Evolutionary conservation across 139 green algal genomes (phyloP), one percentile per base, ranked within the genome.

Genomic region (Chlamydomonas sphaeroides): DNA sequence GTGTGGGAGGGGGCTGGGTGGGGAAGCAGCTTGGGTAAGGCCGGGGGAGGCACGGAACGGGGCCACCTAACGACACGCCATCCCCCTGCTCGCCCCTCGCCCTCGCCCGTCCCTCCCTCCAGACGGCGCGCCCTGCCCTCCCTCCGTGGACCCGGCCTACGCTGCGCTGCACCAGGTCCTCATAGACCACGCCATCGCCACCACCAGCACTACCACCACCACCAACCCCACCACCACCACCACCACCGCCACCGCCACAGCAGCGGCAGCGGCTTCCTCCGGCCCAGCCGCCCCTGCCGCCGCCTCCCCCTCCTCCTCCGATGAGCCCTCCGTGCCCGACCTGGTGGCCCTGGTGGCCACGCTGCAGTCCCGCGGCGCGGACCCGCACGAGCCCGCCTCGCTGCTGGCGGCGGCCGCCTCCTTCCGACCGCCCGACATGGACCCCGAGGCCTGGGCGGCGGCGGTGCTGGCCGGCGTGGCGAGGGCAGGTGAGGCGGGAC

Each of bases 301-400:
- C n/a, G n/a, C n/a, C n/a, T n/a, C n/a, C n/a, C n/a, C n/a, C n/a
- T n/a, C n/a, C n/a, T n/a, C n/a, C n/a, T n/a, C n/a, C n/a, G n/a
- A n/a, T n/a, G n/a, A 10, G 56, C 25, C 2, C 25, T 25, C 56
- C 25, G 25, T 82, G 75, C 75, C 75, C 14, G 75, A 82, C 36
- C 26, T 82, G 21, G 62, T 62, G 30, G 51, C 61, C 8, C 65
- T 82, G 0, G 75, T 57, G 32, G 75, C 75, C 3, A 72, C 42
- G 42, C 75, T 82, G 41, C 75, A 82, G 33, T 73, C 62, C 42
- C 41, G 75, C 10, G 75, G 75, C 14, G 77, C 65, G 35, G 33
- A 53, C 14, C 14, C 45, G 11, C 45, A 14, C 45, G 45, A 53
- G 11, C 14, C 11, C 26, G 41, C 41, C 2, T 81, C 74, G 21